Conservation (phyloP, 2,329 filamentous ascomycete species). For the Diaporthe vaccinii region DNA sequence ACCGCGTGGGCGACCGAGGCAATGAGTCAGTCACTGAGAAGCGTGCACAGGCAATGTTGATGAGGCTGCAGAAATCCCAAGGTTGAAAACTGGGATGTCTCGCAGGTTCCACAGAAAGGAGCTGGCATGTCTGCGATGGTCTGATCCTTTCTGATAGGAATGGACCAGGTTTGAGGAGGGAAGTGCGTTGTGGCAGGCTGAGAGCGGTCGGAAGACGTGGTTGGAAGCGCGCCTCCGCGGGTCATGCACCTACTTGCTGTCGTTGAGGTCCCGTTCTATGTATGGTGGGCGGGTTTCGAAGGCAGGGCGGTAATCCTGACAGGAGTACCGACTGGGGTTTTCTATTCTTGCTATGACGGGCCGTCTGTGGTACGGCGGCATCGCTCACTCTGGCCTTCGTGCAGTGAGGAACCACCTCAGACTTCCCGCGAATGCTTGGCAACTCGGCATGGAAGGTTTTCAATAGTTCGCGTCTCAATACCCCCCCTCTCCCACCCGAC, state of each 20-base stretch:
- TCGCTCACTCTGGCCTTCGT: not conserved
- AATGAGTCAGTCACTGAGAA: slow-evolving; percentile 19
- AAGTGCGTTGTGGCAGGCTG: slow-evolving; percentile 6
- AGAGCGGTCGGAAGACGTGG: not conserved
- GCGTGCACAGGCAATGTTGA: not conserved
- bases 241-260: slow-evolving; percentile 16
- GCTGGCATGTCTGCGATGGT: not conserved
- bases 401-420: not conserved
- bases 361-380: slow-evolving; percentile 26
- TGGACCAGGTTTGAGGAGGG: not conserved
- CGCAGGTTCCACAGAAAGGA: slow-evolving; percentile 19
- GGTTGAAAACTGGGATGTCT: slow-evolving; percentile 5
- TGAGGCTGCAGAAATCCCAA: slow-evolving; percentile 22
- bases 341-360: not conserved
- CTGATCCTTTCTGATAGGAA: slow-evolving; percentile 8
- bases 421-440: not conserved
- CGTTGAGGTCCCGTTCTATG: not conserved
- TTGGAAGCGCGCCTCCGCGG: slow-evolving; percentile 9
- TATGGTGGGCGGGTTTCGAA: slow-evolving; percentile 10
- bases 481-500: not conserved
- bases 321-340: not conserved
- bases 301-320: slow-evolving; percentile 10
- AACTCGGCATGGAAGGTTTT: not conserved
- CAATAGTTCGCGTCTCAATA: not conserved
- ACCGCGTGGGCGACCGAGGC: not conserved